Evolutionary conservation across 129 eudicot genomes (phyloP), one percentile per base, ranked within the genome.

Genomic region (Lonicera japonica): DNA sequence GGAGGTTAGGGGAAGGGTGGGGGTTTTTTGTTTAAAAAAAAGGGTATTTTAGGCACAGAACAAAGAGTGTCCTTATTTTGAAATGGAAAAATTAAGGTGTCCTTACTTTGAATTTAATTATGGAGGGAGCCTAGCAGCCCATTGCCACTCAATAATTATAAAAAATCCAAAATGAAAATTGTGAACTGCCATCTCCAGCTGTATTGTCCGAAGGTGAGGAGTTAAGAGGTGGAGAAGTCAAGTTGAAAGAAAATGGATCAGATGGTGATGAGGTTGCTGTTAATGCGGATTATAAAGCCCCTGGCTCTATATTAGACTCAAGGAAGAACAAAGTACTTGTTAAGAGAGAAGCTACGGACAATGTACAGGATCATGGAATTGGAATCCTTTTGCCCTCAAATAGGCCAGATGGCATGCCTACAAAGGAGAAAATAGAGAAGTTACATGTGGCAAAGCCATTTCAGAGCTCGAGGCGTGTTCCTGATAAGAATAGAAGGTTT

Each of bases 121-220:
- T n/a, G n/a, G n/a, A n/a, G n/a, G n/a, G n/a, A n/a, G n/a, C n/a
- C n/a, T n/a, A n/a, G n/a, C n/a, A n/a, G n/a, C n/a, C n/a, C n/a
- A n/a, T n/a, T n/a, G n/a, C n/a, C n/a, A n/a, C n/a, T n/a, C 6
- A 29, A 29, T 29, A 29, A 29, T 29, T 2, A 29, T 29, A 29
- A 29, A 1, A 24, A 12, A 25, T 57, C 40, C 43, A 5, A 25
- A 57, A 54, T 8, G 11, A 39, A 57, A 25, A 29, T 25, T 29
- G 61, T 39, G 34, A 57, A 10, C 18, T 57, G 40, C 8, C 61
- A 25, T 57, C 45, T 12, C 41, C 61, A 57, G 41, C 61, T 25
- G 43, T 18, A n/a, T 23, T 25, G 11, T 15, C 61, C 34, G 43
- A 25, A 15, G 41, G 61, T 25, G 61, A 57, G 17, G 20, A 57